Base-by-base conservation (phyloP, 179 eudicot genomes). In the Drosera spatulata region DNA sequence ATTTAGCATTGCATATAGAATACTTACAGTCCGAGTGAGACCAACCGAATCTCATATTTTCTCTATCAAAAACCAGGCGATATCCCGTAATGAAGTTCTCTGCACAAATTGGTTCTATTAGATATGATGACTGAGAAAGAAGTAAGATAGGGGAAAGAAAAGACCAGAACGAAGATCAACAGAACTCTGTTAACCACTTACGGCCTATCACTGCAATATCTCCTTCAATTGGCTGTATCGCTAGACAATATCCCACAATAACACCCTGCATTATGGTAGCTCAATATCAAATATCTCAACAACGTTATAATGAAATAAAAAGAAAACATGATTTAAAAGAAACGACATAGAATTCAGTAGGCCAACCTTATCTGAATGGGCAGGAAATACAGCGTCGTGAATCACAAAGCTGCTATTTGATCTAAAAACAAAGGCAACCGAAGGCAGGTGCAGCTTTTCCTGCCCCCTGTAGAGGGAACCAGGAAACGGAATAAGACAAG, bases 51-150 rank as follows among this genome's bases (percentile, higher is more conserved):
- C 74, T 87, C 79, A 89, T 61, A 60, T 86, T 83, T 71, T 89
- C 95, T 68, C 93, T 76, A 71, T 93, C 99, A 77, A 89, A 93
- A 53, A 93, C 99, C 74, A 89, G 68, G 59, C 88, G 87, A 46
- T 93, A 84, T 67, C 99, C 93, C 44, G 83, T 79, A 89, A 93
- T 80, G 80, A 76, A 93, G 79, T 93, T 86, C 75, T 89, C 99
- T 93, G 95, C 85, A 74, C 41, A 50, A 52, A 70, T 6, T 42
- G 33, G 3, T 5, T 22, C 6, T 44, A 14, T 55, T 15, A 12
- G 3, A 43, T 8, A 43, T 41, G 50, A 43, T 2, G 39, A 59
- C 33, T 22, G 33, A 22, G 33, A 22, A 22, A 22, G 33, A 22
- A 22, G 33, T 22, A 22, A 22, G 33, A 22, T 22, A 22, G 33